Conservation (phyloP, 306 rosid species). For the Sesbania bispinosa region DNA sequence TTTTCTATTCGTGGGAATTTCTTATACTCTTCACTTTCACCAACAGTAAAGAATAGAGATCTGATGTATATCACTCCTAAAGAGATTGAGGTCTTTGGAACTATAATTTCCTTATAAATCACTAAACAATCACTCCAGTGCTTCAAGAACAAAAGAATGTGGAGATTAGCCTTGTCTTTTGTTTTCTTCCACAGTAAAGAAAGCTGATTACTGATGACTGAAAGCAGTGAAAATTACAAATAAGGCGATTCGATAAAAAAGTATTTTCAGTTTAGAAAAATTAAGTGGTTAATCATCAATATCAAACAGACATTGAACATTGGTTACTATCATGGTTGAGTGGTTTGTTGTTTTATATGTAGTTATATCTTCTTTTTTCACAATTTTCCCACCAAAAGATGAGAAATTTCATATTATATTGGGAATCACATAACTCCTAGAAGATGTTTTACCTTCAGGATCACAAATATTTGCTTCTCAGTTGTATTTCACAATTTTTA, state of each 20-base stretch:
- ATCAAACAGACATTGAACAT: not conserved
- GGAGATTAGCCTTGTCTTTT: not conserved
- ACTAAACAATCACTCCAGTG: not conserved
- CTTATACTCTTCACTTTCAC: not conserved
- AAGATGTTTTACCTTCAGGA: constrained; percentile 22
- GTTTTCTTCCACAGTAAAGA: not conserved
- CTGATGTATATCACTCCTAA: not conserved
- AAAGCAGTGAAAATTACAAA: not conserved
- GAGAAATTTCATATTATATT: not conserved
- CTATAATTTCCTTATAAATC: not conserved
- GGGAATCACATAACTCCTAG: constrained; percentile 13
- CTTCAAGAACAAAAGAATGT: not conserved
- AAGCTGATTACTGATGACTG: not conserved
- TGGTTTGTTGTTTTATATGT: not conserved
- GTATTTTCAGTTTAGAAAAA: not conserved
- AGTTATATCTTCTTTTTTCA: not conserved
- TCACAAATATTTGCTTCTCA: constrained; percentile 16
- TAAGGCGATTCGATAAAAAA: not conserved
- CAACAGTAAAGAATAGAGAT: not conserved
- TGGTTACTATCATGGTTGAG: not conserved
- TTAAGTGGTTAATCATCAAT: constrained; percentile 1
- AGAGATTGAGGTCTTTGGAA: not conserved
- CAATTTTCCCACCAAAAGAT: not conserved
- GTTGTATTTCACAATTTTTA: constrained; percentile 24
- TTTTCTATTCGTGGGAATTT: not conserved